Evolutionary conservation across 345 rosid species (phyloP).

Genomic region (Mercurialis annua): DNA sequence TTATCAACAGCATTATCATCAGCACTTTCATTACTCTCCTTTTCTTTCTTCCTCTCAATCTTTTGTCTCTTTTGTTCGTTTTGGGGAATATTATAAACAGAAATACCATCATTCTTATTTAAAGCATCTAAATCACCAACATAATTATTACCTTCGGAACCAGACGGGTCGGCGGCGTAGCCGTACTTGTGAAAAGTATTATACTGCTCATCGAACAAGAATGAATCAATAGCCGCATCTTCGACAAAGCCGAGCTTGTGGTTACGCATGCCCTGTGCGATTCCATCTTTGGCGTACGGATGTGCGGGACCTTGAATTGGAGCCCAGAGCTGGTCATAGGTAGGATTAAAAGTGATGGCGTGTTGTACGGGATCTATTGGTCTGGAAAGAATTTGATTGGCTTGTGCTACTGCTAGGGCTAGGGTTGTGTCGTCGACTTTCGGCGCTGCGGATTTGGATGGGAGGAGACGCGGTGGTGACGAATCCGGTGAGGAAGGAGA

Average conservation of each 20-base stretch:
- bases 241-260: constrained; percentile 97
- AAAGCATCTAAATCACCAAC: constrained; percentile 78
- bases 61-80: constrained; percentile 77
- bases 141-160: constrained; percentile 47
- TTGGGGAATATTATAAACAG: constrained; percentile 78
- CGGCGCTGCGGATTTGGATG: constrained; percentile 81
- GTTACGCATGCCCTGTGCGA: constrained; percentile 93
- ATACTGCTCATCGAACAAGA: constrained; percentile 88
- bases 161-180: constrained; percentile 83
- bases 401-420: constrained; percentile 70
- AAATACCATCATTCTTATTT: constrained; percentile 54
- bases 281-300: constrained; percentile 92
- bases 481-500: constrained; percentile 54
- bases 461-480: constrained; percentile 72
- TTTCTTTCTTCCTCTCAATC: constrained; percentile 56
- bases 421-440: constrained; percentile 86
- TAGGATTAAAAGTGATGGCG: constrained; percentile 69
- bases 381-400: constrained; percentile 44
- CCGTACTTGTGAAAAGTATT: constrained; percentile 87
- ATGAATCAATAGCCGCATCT: constrained; percentile 79
- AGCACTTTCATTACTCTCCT: constrained; percentile 33
- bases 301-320: constrained; percentile 83
- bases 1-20: constrained; percentile 28
- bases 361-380: constrained; percentile 86
- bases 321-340: constrained; percentile 91